Evolutionary conservation across 164 flowering plant genomes (phyloP).

Genomic region (grape (Vitis vinifera)): ASM3070453v1 NC_081811.1:22937501-22938000

Average conservation of each 20-base stretch:
- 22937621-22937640: conserved; percentile 74
- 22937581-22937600: conserved; percentile 20
- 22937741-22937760: conserved; percentile 8
- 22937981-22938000: conserved; percentile 54
- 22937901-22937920: conserved; percentile 91
- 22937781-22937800: conserved; percentile 16
- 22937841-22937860: conserved; percentile 34
- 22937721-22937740: conserved; percentile 19
- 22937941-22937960: conserved; percentile 35
- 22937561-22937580: conserved; percentile 40
- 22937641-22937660: conserved; percentile 36
- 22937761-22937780: conserved; percentile 16
- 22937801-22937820: conserved; percentile 30
- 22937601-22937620: conserved; percentile 23
- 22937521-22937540: conserved; percentile 90
- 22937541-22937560: conserved; percentile 56
- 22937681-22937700: conserved; percentile 26
- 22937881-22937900: conserved; percentile 75
- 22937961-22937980: conserved; percentile 48
- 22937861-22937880: conserved; percentile 32
- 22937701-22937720: conserved; percentile 7
- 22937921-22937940: conserved; percentile 92
- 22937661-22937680: conserved; percentile 22
- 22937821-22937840: conserved; percentile 24
- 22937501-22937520: conserved; percentile 22